Evolutionary conservation across 2,329 filamentous ascomycete genomes (phyloP).

Genomic region (Arthrobotrys musiformis): DNA sequence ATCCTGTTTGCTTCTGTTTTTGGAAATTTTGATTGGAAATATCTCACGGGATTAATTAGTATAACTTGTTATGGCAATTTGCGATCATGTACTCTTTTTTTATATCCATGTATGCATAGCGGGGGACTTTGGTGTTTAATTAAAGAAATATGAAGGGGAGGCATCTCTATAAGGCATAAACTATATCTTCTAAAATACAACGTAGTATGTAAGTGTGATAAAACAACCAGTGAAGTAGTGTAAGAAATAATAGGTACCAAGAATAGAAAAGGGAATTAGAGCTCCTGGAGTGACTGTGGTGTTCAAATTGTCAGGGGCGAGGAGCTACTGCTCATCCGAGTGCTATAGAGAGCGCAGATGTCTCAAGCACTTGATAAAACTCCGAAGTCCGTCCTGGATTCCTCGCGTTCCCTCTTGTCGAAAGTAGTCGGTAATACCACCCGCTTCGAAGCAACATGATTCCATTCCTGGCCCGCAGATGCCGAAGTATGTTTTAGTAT

Average conservation of each 20-base stretch:
- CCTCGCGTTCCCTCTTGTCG: neutral
- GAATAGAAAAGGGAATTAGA: too few species aligned
- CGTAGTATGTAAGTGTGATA: neutral
- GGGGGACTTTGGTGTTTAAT: neutral
- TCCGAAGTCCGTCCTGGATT: neutral
- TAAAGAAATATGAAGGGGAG: constrained; percentile 23
- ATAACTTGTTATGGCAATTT: neutral
- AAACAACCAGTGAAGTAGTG: neutral
- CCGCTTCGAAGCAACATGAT: neutral
- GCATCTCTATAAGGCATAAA: constrained; percentile 1
- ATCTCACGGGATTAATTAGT: neutral
- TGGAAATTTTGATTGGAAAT: constrained; percentile 6
- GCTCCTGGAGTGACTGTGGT: too few species aligned
- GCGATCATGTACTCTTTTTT: constrained; percentile 10
- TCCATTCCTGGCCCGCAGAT: neutral
- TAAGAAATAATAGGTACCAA: neutral
- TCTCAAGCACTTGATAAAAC: neutral
- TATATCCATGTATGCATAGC: constrained; percentile 22
- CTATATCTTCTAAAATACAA: neutral
- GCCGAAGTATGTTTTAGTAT: neutral
- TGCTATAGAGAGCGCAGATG: too few species aligned
- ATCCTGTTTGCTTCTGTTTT: constrained; percentile 11
- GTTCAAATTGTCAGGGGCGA: neutral
- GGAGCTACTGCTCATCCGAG: neutral
- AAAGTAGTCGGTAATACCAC: neutral